Conservation (phyloP, 202 grass and related monocot genomes). For the Zoysia matrella region DNA sequence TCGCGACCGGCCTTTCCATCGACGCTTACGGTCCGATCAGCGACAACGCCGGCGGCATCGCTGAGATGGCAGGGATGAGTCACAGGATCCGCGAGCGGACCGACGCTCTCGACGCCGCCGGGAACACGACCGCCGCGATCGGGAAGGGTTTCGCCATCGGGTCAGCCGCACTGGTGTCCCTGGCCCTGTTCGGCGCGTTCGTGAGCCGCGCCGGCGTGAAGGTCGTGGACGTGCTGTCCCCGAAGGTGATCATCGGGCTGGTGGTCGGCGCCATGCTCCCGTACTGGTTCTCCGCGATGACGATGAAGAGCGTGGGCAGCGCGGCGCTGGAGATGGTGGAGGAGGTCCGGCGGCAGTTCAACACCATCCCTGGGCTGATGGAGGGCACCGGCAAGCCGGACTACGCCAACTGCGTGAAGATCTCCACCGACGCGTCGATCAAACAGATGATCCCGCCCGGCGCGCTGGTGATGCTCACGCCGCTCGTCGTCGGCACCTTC, state of each 20-base stretch:
- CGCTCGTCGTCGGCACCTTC: constrained; percentile 65
- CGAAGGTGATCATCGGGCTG: constrained; percentile 66
- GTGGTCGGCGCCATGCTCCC: constrained; percentile 78
- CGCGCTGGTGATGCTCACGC: constrained; percentile 74
- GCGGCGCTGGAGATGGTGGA: constrained; percentile 77
- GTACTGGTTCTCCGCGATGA: constrained; percentile 36
- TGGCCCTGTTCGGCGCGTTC: constrained; percentile 70
- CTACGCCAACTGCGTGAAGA: constrained; percentile 76
- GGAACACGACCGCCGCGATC: constrained; percentile 74
- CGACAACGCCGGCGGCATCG: constrained; percentile 78
- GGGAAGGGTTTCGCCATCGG: constrained; percentile 82
- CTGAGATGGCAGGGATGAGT: constrained; percentile 81
- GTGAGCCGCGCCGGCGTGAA: constrained; percentile 64
- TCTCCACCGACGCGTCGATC: constrained; percentile 78
- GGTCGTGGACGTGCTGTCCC: constrained; percentile 65
- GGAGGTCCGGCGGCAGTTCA: constrained; percentile 76
- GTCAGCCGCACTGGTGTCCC: constrained; percentile 68
- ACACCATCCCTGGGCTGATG: constrained; percentile 25
- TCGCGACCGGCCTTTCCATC: constrained; percentile 66
- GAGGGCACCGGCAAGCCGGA: constrained; percentile 68
- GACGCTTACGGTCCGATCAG: constrained; percentile 81
- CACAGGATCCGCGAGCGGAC: constrained; percentile 73
- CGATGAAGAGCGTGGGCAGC: constrained; percentile 68
- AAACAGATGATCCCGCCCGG: constrained; percentile 76
- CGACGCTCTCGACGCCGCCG: constrained; percentile 67